Evolutionary conservation across 2,329 filamentous ascomycete genomes (phyloP).

Genomic region (Penicillium sp.): DNA sequence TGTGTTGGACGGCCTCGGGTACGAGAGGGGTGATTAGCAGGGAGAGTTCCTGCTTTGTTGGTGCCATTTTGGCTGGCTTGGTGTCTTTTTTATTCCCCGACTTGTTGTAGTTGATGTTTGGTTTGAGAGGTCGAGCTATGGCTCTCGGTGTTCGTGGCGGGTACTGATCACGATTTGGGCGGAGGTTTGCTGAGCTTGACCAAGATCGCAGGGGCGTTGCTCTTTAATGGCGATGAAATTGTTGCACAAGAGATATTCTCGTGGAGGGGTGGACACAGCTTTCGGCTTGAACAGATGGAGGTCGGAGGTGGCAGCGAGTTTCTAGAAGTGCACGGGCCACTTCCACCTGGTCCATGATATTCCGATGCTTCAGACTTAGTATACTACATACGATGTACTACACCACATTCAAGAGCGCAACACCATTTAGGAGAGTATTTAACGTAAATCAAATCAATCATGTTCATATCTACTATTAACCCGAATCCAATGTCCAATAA

Average conservation of each 20-base stretch:
- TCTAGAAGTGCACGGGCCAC: constrained; percentile 22
- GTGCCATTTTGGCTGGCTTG: constrained; percentile 34
- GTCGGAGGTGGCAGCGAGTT: constrained; percentile 19
- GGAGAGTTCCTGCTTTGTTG: constrained; percentile 48
- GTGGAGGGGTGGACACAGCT: neutral
- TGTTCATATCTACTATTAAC: constrained; percentile 29
- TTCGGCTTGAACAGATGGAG: neutral
- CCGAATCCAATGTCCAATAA: constrained; percentile 28
- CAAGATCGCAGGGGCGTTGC: neutral
- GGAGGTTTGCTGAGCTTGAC: neutral
- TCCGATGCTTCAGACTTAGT: neutral
- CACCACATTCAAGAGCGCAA: neutral
- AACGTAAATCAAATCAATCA: constrained; percentile 16
- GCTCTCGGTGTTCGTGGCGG: neutral
- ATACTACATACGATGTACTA: neutral
- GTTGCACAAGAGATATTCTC: neutral
- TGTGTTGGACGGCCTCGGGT: constrained; percentile 46
- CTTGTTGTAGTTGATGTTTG: neutral
- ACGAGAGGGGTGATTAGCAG: constrained; percentile 48
- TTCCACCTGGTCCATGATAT: neutral
- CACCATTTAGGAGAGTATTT: neutral
- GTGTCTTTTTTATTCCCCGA: neutral
- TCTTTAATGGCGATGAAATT: neutral
- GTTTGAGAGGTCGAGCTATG: neutral
- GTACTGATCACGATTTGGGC: neutral